phyloP scores from a whole-genome alignment of 2,329 filamentous ascomycete genomes.

The Daldinia sp. region DNA sequence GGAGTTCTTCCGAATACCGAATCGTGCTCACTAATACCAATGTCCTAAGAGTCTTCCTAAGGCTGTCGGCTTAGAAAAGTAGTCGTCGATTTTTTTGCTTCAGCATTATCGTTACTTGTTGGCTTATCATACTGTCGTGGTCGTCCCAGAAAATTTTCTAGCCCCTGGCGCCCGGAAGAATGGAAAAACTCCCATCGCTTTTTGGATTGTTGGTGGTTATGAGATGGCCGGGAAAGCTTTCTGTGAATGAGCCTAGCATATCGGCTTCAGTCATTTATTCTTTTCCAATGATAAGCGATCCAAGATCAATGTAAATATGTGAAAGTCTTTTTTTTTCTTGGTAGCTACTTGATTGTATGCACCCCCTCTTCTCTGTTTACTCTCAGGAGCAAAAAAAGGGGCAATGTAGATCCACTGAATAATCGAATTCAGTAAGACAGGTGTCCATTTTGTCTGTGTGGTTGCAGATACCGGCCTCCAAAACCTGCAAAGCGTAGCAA shows the following conservation, averaged over 20 bases:
- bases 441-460: slow-evolving; percentile 40
- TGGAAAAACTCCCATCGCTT: background rate
- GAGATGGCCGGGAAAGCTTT: background rate
- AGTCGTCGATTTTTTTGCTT: background rate
- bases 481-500: slow-evolving; percentile 4
- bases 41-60: background rate
- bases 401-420: slow-evolving; percentile 33
- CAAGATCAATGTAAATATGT: background rate
- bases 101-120: background rate
- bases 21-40: background rate
- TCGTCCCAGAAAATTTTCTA: background rate
- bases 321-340: background rate
- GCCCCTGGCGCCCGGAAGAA: background rate
- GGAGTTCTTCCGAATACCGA: background rate
- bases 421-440: slow-evolving; percentile 35
- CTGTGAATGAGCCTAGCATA: background rate
- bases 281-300: background rate
- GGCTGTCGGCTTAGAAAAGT: background rate
- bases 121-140: background rate
- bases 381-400: slow-evolving; percentile 23
- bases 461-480: slow-evolving; percentile 31
- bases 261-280: background rate
- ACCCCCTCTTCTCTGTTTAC: background rate
- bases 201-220: background rate
- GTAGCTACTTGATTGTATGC: background rate